These are phyloP conservation scores for Candida dajiaensis DNA, from an alignment of 805 yeast species.

Conservation along the genomic window DNA sequence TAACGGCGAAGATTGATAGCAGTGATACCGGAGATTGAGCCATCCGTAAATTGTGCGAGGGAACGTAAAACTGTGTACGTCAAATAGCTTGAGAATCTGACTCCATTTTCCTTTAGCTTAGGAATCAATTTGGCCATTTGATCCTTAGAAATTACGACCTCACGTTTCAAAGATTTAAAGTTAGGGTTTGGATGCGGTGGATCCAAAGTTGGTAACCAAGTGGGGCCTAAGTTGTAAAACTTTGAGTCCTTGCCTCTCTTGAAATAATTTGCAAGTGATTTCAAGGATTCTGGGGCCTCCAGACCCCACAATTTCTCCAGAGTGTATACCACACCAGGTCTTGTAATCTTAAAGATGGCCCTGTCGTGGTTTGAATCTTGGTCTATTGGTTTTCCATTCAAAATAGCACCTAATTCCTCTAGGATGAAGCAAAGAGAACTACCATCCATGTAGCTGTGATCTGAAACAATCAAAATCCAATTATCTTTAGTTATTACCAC, in stretches of 20 bases:
- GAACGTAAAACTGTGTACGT: slow-evolving; percentile 1
- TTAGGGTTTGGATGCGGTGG: neutral
- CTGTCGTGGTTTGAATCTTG: neutral
- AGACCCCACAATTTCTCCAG: neutral
- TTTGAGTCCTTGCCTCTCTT: neutral
- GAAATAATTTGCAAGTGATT: neutral
- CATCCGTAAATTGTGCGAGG: neutral
- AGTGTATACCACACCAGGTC: neutral
- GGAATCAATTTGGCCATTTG: neutral
- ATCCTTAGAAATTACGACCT: neutral
- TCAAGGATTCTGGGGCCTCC: neutral
- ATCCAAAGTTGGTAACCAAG: neutral
- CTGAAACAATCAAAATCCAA: slow-evolving; percentile 5
- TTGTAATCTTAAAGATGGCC: neutral
- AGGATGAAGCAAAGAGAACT: slow-evolving; percentile 1
- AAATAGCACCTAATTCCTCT: slow-evolving; percentile 3
- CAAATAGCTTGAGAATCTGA: slow-evolving; percentile 5
- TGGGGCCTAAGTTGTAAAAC: neutral
- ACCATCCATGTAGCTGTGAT: slow-evolving; percentile 6
- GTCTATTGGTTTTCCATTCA: slow-evolving; percentile 6
- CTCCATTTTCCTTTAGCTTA: neutral
- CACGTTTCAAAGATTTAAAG: neutral
- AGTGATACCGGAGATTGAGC: neutral
- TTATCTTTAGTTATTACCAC: neutral
- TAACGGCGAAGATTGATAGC: slow-evolving; percentile 9